These are phyloP conservation scores for Trichoderma sp. DNA, from an alignment of 2,329 filamentous ascomycete genomes.

Conservation along the genomic window DNA sequence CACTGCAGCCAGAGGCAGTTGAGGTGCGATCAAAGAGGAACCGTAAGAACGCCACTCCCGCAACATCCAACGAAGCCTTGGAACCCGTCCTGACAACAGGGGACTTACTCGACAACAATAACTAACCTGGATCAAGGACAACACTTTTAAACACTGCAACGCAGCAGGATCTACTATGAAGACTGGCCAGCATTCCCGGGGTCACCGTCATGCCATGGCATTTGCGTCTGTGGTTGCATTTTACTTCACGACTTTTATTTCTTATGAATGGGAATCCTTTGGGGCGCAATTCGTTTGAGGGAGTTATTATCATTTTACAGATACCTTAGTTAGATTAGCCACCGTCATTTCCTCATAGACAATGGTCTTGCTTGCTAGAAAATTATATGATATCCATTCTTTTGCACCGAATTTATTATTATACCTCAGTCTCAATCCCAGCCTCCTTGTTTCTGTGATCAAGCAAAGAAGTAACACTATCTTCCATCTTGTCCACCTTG, in stretches of 20 bases:
- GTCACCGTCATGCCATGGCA: background rate
- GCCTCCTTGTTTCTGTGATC: constrained; percentile 59
- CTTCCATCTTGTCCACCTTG: constrained; percentile 58
- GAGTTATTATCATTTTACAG: background rate
- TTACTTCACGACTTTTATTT: background rate
- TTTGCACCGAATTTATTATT: constrained; percentile 47
- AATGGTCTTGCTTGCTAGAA: background rate
- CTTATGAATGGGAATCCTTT: background rate
- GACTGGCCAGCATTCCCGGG: background rate
- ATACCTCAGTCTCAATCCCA: constrained; percentile 71
- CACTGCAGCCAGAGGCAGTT: constrained; percentile 27
- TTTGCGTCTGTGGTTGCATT: background rate
- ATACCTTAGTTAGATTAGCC: background rate
- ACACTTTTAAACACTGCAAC: background rate
- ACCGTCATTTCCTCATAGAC: constrained; percentile 4
- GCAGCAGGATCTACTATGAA: background rate
- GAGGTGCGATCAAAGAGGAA: constrained; percentile 28
- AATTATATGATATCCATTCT: background rate
- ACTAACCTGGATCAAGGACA: constrained; percentile 12
- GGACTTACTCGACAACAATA: background rate
- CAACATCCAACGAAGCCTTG: constrained; percentile 20
- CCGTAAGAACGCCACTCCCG: constrained; percentile 28
- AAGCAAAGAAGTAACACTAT: constrained; percentile 59
- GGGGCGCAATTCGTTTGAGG: background rate
- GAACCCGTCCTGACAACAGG: background rate